Conservation (phyloP, 768 basidiomycete genomes). For the Mycena kentingensis region DNA sequence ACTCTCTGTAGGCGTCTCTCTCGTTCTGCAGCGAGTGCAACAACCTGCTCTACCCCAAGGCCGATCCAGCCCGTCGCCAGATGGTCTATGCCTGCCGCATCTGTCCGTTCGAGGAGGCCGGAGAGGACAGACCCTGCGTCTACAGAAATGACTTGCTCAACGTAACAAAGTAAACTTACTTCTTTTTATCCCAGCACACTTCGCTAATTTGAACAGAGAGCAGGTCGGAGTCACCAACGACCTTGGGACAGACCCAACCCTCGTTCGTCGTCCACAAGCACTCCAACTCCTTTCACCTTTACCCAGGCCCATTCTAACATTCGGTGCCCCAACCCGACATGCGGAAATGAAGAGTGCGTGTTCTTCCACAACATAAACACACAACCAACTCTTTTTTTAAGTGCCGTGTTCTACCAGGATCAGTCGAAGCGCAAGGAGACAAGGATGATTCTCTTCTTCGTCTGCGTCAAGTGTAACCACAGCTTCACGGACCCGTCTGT, state of each 20-base stretch:
- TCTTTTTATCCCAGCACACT: not conserved
- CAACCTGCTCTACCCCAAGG: slow-evolving; percentile 92
- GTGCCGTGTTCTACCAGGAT: slow-evolving; percentile 93
- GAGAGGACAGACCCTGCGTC: slow-evolving; percentile 79
- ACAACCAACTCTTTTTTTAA: slow-evolving; percentile 34
- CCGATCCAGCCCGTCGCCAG: slow-evolving; percentile 79
- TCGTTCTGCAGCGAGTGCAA: slow-evolving; percentile 95
- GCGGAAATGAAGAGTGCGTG: slow-evolving; percentile 82
- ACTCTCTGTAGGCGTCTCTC: slow-evolving; percentile 87
- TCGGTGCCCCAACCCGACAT: slow-evolving; percentile 77
- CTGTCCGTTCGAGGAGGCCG: slow-evolving; percentile 82
- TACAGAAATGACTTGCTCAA: slow-evolving; percentile 93
- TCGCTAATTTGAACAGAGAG: slow-evolving; percentile 56
- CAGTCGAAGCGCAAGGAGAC: slow-evolving; percentile 97
- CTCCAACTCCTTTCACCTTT: slow-evolving; percentile 1
- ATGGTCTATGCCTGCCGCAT: slow-evolving; percentile 93
- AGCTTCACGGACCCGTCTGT: slow-evolving; percentile 73
- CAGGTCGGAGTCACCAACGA: slow-evolving; percentile 91
- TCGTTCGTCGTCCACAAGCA: slow-evolving; percentile 35
- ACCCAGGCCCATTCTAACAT: slow-evolving; percentile 81
- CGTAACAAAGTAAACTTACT: slow-evolving; percentile 73
- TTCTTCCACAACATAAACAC: not conserved
- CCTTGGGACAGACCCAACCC: slow-evolving; percentile 84
- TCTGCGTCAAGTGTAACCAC: slow-evolving; percentile 81
- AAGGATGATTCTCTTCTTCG: slow-evolving; percentile 90